phyloP scores from a whole-genome alignment of 2,329 filamentous ascomycete genomes.

The Epichloe hybrida region DNA sequence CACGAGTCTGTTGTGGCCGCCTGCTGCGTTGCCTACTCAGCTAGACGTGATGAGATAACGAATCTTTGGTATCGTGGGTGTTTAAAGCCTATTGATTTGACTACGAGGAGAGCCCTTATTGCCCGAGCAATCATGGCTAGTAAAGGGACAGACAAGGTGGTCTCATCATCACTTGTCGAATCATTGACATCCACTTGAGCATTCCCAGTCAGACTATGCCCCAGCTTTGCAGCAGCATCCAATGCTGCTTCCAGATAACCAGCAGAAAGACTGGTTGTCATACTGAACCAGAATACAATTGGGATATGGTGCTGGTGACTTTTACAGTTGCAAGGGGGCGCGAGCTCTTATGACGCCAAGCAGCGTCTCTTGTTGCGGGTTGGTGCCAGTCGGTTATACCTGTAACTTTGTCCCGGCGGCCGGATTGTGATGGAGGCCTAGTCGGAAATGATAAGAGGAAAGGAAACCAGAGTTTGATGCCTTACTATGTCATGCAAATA shows the following conservation, averaged over 20 bases:
- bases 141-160: constrained; percentile 20
- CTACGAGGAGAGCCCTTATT: constrained; percentile 22
- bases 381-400: too few relatives aligned
- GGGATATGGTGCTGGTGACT: too few relatives aligned
- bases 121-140: constrained; percentile 28
- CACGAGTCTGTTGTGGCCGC: constrained; percentile 66
- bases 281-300: too few relatives aligned
- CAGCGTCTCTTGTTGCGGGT: too few relatives aligned
- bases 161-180: constrained; percentile 23
- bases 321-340: too few relatives aligned
- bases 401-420: too few relatives aligned
- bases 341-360: too few relatives aligned
- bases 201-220: neutral
- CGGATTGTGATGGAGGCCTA: too few relatives aligned
- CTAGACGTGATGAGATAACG: constrained; percentile 77
- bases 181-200: constrained; percentile 11
- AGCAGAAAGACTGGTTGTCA: neutral
- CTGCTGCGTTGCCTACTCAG: constrained; percentile 83
- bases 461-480: too few relatives aligned
- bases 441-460: too few relatives aligned
- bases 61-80: constrained; percentile 86
- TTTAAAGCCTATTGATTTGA: constrained; percentile 26
- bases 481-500: too few relatives aligned
- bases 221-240: neutral
- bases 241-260: neutral